phyloP scores from a whole-genome alignment of 1,139 yeast genomes.

The Barnettozyma hawaiiensis region DNA sequence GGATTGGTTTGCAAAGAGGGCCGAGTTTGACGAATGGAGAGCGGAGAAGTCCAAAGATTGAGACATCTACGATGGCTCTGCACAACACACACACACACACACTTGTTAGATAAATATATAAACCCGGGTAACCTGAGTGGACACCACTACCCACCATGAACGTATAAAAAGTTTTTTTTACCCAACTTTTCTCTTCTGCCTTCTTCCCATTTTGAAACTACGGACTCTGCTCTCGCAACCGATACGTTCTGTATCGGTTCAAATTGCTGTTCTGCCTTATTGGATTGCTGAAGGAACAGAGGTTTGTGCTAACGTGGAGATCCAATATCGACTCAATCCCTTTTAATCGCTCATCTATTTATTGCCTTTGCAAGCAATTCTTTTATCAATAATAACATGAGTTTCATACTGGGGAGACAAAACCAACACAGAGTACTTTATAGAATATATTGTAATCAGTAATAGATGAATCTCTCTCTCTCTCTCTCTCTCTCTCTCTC shows the following conservation, averaged over 20 bases:
- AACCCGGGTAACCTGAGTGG: not conserved
- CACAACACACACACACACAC: too few relatives aligned
- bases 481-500: not conserved
- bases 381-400: constrained; percentile 8
- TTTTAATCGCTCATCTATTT: constrained; percentile 16
- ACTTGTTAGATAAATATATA: not conserved
- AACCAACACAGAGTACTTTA: not conserved
- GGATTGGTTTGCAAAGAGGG: constrained; percentile 39
- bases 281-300: not conserved
- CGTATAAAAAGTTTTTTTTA: not conserved
- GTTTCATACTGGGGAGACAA: constrained; percentile 18
- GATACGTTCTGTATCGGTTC: constrained; percentile 8
- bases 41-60: not conserved
- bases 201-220: not conserved
- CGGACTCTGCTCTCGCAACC: constrained; percentile 7
- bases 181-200: not conserved
- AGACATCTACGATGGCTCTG: not conserved
- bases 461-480: too few relatives aligned
- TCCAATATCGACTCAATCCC: constrained; percentile 8
- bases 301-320: constrained; percentile 6
- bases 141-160: too few relatives aligned
- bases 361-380: constrained; percentile 6
- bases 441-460: not conserved
- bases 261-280: constrained; percentile 3
- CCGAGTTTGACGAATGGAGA: constrained; percentile 37